Evolutionary conservation across 2,329 filamentous ascomycete species (phyloP).

Genomic region (Fusarium dimerum): DNA sequence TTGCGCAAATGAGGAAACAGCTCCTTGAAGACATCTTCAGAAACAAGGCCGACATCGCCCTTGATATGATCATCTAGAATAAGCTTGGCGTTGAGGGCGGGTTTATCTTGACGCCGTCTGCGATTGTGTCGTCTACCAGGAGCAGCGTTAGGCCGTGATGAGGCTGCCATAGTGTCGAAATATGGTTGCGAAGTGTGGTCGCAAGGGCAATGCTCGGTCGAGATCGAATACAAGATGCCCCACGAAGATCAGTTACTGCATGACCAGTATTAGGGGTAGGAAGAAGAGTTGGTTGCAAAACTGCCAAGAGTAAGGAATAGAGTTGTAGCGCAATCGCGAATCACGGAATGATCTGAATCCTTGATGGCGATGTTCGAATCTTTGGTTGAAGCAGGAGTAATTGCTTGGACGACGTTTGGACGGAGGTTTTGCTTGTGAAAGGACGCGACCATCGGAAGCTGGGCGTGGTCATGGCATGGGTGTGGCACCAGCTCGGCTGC

Average conservation of each 20-base stretch:
- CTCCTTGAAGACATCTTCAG: constrained; percentile 80
- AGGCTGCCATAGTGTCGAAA: constrained; percentile 30
- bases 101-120: constrained; percentile 66
- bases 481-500: constrained; percentile 14
- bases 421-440: not conserved
- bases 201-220: constrained; percentile 3
- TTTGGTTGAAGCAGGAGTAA: not conserved
- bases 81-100: constrained; percentile 75
- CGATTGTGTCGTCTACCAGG: constrained; percentile 45
- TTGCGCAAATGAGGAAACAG: constrained; percentile 67
- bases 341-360: not conserved
- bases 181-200: constrained; percentile 2
- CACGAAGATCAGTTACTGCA: constrained; percentile 22
- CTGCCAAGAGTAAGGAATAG: not conserved
- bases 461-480: not conserved
- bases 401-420: not conserved
- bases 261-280: constrained; percentile 6
- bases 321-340: not conserved
- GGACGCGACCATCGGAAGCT: not conserved
- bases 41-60: constrained; percentile 82
- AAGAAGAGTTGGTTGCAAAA: not conserved
- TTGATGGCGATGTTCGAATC: not conserved
- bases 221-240: constrained; percentile 15
- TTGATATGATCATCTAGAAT: constrained; percentile 83
- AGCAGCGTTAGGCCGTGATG: constrained; percentile 26